Evolutionary conservation across 768 basidiomycete genomes (phyloP), one percentile per base, ranked within the genome.

Genomic region (Leccinum pellstonianum): DNA sequence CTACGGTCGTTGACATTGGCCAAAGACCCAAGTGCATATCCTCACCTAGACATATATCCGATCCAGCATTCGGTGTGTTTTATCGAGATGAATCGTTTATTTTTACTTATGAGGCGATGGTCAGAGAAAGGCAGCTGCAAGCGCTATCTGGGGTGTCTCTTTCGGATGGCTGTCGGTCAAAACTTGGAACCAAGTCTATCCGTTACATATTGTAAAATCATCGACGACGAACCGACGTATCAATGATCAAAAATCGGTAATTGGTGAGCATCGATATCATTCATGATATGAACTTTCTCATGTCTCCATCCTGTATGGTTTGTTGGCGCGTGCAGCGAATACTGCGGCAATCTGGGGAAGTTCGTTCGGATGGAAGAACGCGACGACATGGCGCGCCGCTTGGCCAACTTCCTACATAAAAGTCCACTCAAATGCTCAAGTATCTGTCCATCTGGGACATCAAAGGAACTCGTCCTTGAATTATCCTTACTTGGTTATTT

Each of bases 221-320:
- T 8, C 38, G 52, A 37, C 23, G 17, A 52, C 37, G 27, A 29
- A 29, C 41, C 25, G 2, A 19, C 46, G 0, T 14, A 41, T 23
- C 49, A 19, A 38, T n/a, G 53, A 55, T 27, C n/a, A 38, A 38
- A 29, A n/a, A 8, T 7, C 4, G 14, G 37, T 12, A 51, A 11
- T 7, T 11, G 52, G 65, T 66, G 41, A 59, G 65, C 12, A 4
- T 46, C 29, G 31, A 19, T 17, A 21, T 35, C 8, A 25, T 27
- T 23, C 17, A 48, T 51, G 21, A 49, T 23, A 0, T 62, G 9
- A 4, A 19, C 48, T 41, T 57, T 37, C 60, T 62, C 46, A 54
- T 15, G 17, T 75, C 75, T 52, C 68, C 80, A n/a, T 78, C 79
- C 33, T 79, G 83, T 11, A 86, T 83, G 19, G 81, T 87, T 66